Percentiles rank a stretch among this genome's conserved stretches.
Conservation (phyloP, 169 alveolate genomes). For the Cytauxzoon felis region DNA sequence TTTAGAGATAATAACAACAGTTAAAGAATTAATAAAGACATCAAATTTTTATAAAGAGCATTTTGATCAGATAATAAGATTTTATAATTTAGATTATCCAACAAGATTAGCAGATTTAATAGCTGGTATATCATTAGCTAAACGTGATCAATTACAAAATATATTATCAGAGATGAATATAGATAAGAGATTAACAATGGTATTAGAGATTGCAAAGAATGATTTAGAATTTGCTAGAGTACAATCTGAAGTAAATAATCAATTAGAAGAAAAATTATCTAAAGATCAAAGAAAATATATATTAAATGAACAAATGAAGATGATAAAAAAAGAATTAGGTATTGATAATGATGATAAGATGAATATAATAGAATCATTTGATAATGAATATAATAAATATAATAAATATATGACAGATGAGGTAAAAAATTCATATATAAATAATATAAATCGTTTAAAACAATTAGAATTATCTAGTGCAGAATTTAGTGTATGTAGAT, state of each 20-base stretch:
- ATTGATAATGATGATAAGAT: constrained; percentile 75
- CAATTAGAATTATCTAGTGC: constrained; percentile 70
- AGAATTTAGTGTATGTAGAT: constrained; percentile 73
- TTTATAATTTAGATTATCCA: constrained; percentile 76
- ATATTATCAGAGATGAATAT: constrained; percentile 72
- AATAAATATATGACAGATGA: constrained; percentile 44
- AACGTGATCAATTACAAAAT: constrained; percentile 72
- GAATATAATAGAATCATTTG: constrained; percentile 61
- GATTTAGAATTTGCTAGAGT: constrained; percentile 75
- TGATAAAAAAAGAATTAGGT: constrained; percentile 79
- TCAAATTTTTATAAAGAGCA: constrained; percentile 78
- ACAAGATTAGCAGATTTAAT: constrained; percentile 76
- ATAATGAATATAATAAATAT: constrained; percentile 8
- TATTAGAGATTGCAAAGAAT: constrained; percentile 72
- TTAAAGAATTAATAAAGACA: constrained; percentile 73
- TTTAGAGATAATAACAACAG: constrained; percentile 71
- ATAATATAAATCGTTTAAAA: constrained; percentile 49
- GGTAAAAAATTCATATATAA: constrained; percentile 17
- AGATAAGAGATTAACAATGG: constrained; percentile 71
- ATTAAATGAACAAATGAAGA: constrained; percentile 74
- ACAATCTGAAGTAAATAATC: constrained; percentile 68
- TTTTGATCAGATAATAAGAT: constrained; percentile 73
- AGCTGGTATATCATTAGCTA: constrained; percentile 77
- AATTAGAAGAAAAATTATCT: constrained; percentile 72
- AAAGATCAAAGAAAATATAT: constrained; percentile 74